Evolutionary conservation across 176 grass and related monocot species (phyloP).

Genomic region (Melocanna baccifera): DNA sequence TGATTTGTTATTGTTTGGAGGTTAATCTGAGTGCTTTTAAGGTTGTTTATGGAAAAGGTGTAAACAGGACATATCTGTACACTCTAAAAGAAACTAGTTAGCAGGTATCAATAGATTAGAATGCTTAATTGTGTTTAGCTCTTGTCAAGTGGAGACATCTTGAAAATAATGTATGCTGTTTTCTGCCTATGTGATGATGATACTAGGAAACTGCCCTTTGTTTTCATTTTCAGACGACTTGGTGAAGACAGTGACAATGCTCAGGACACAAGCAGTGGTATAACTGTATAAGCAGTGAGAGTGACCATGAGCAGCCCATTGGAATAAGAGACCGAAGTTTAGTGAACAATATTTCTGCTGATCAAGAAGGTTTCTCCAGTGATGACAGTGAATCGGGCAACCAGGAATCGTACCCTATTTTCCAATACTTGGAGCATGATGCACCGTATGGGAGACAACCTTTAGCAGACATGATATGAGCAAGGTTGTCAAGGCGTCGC

Average conservation of each 20-base stretch:
- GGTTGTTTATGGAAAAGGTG: background rate
- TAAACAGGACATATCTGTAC: background rate
- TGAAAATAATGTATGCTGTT: background rate
- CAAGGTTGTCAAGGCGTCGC: too few species aligned
- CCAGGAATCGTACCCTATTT: slow-evolving; percentile 36
- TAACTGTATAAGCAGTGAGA: slow-evolving; percentile 53
- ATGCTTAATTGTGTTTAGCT: background rate
- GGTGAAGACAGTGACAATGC: slow-evolving; percentile 44
- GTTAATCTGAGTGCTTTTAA: background rate
- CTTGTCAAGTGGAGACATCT: background rate
- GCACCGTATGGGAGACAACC: slow-evolving; percentile 83
- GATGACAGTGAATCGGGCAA: slow-evolving; percentile 33
- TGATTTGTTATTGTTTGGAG: background rate
- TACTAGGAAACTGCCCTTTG: background rate
- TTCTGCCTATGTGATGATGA: background rate
- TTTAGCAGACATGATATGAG: slow-evolving; percentile 65
- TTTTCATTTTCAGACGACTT: slow-evolving; percentile 20
- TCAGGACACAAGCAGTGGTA: slow-evolving; percentile 48
- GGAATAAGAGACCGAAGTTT: slow-evolving; percentile 14
- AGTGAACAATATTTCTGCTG: slow-evolving; percentile 21
- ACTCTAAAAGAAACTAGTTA: background rate
- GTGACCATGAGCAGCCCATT: slow-evolving; percentile 36
- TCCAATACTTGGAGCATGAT: slow-evolving; percentile 66
- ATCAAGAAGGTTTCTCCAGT: slow-evolving; percentile 55
- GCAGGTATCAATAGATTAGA: background rate